Evolutionary conservation across 2,329 filamentous ascomycete species (phyloP).

Genomic region (Colletotrichum siamense): DNA sequence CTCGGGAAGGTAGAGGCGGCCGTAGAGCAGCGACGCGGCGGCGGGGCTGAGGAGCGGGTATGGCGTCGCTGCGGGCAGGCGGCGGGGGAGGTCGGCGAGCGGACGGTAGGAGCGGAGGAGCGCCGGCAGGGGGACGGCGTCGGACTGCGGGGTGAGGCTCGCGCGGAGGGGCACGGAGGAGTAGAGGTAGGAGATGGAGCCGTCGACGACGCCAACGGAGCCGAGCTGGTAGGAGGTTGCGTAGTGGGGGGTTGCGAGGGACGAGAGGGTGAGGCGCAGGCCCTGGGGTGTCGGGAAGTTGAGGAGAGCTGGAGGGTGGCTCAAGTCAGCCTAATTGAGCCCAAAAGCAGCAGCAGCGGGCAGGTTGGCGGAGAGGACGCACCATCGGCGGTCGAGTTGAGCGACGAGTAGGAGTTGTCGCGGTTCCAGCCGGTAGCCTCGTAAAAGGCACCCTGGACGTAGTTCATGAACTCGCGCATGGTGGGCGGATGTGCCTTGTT

Average conservation of each 20-base stretch:
- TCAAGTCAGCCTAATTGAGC: not conserved
- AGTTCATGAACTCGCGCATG: constrained; percentile 98
- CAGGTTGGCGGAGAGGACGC: constrained; percentile 28
- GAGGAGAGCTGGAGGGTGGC: constrained; percentile 68
- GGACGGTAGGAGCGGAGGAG: constrained; percentile 85
- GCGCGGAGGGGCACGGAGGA: constrained; percentile 80
- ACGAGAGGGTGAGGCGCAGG: constrained; percentile 85
- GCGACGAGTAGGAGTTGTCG: constrained; percentile 88
- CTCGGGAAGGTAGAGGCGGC: constrained; percentile 80
- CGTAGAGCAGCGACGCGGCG: constrained; percentile 71
- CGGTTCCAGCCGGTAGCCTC: constrained; percentile 85
- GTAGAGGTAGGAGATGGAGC: constrained; percentile 96
- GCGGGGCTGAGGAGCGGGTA: constrained; percentile 14
- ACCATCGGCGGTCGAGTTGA: constrained; percentile 86
- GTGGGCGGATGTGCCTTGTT: constrained; percentile 22
- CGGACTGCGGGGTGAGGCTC: constrained; percentile 71
- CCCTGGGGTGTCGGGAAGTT: constrained; percentile 88
- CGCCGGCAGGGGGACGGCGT: constrained; percentile 75
- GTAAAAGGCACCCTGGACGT: constrained; percentile 91
- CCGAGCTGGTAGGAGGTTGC: constrained; percentile 93
- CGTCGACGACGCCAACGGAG: constrained; percentile 89
- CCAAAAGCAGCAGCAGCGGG: not conserved
- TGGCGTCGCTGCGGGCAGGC: constrained; percentile 21
- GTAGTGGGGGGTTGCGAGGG: constrained; percentile 90
- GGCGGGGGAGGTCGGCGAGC: constrained; percentile 64